Percentiles rank a stretch among this genome's conserved stretches.
Conservation (phyloP, 2,329 filamentous ascomycete species). For the Epichloe uncinata region DNA sequence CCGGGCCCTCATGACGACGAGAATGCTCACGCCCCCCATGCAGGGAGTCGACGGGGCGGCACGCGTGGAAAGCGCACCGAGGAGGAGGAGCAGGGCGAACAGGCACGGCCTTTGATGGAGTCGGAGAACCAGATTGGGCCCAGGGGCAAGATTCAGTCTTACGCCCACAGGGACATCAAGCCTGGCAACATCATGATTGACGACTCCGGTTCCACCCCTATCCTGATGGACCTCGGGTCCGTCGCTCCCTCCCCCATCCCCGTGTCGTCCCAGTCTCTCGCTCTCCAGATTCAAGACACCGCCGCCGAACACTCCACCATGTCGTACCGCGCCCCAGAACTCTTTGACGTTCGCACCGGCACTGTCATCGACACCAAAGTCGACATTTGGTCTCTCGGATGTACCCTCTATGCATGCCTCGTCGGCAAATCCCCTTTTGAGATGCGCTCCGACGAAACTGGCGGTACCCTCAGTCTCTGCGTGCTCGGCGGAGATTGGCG, state of each 20-base stretch:
- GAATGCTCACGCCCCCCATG: neutral
- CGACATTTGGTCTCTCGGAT: conserved; percentile 95
- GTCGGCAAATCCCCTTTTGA: conserved; percentile 97
- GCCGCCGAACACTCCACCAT: conserved; percentile 96
- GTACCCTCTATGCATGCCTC: conserved; percentile 93
- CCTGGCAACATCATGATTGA: conserved; percentile 98
- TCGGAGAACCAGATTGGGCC: conserved; percentile 50
- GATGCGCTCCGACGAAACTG: conserved; percentile 88
- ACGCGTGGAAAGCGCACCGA: conserved; percentile 35
- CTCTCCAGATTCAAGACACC: conserved; percentile 83
- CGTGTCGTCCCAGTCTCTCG: conserved; percentile 80
- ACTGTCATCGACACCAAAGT: conserved; percentile 89
- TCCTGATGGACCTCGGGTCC: conserved; percentile 95
- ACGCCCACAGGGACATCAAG: conserved; percentile 94
- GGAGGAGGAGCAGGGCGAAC: conserved; percentile 57
- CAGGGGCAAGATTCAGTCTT: conserved; percentile 59
- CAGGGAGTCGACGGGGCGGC: too few species aligned
- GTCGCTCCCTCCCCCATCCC: conserved; percentile 69
- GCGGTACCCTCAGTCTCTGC: conserved; percentile 83
- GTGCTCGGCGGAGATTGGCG: conserved; percentile 91
- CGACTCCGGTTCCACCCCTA: conserved; percentile 74
- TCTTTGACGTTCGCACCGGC: conserved; percentile 95
- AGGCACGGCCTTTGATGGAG: conserved; percentile 74
- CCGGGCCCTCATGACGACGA: conserved; percentile 20
- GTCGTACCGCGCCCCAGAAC: conserved; percentile 93